Evolutionary conservation across 768 basidiomycete species (phyloP), one percentile per base, ranked within the genome.

Genomic region (Mycena rosella): DNA sequence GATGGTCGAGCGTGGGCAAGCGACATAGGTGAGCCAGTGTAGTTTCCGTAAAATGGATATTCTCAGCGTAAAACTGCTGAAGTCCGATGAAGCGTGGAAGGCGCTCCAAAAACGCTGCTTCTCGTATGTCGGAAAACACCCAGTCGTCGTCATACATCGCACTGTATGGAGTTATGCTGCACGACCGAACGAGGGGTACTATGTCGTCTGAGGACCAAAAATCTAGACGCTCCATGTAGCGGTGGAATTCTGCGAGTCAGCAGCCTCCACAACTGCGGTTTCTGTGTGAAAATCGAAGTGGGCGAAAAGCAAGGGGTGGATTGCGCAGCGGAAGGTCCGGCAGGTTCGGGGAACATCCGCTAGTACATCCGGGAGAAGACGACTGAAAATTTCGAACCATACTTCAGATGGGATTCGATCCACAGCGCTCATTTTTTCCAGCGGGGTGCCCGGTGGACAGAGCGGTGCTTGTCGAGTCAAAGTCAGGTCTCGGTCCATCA

Each of bases 181-280:
- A 59, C n/a, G 34, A 13, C n/a, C 32, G 57, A 26, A 58, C 45
- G 17, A 59, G 44, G 6, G 57, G 57, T 0, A 45, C 57, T 30
- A 59, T 56, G 40, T 56, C 54, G 6, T 32, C 1, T 5, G 54
- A 56, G 27, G 20, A 59, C 29, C 42, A 59, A 32, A 59, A 34
- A 17, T 32, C 10, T 2, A 59, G 20, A 15, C 57, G 44, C 29
- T 59, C 57, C 30, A 59, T 34, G 44, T 11, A 15, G 29, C 57
- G 42, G 18, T 59, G 29, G 11, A 59, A 29, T 32, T 45, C 57
- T 6, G 20, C 10, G 57, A 10, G 1, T 24, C 8, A n/a, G 5
- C 27, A 3, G 20, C 20, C 9, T 22, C n/a, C 26, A 17, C 1
- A 24, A n/a, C n/a, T n/a, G 4, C 5, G 18, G 11, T 2, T 20